These are phyloP conservation scores for Aspergillus amoenus DNA, from an alignment of 2,329 filamentous ascomycete genomes.

Conservation along the genomic window DNA sequence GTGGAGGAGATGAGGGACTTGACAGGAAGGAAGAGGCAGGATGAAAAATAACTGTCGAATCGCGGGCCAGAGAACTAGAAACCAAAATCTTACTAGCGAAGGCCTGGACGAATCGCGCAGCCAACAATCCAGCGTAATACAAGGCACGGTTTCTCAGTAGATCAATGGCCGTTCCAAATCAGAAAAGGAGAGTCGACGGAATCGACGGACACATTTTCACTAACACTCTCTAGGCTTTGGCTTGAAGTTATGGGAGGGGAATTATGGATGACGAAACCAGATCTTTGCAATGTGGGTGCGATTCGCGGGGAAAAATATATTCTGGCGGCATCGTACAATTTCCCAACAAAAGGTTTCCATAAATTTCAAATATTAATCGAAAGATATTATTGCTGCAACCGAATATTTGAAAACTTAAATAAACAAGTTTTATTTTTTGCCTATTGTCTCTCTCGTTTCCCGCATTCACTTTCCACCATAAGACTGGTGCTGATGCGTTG, in stretches of 20 bases:
- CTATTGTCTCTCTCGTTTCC: background rate
- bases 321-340: background rate
- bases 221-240: background rate
- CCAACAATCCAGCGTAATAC: constrained; percentile 7
- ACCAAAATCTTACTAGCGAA: constrained; percentile 2
- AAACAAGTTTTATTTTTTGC: background rate
- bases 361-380: too few relatives aligned
- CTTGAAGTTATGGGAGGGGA: background rate
- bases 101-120: constrained; percentile 6
- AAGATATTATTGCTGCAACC: background rate
- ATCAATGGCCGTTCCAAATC: background rate
- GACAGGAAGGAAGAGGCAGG: background rate
- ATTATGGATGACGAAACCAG: background rate
- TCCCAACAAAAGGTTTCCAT: too few relatives aligned
- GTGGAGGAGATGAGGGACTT: constrained; percentile 3
- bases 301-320: background rate
- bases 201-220: background rate
- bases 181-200: constrained; percentile 1
- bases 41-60: constrained; percentile 9
- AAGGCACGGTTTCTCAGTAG: constrained; percentile 1
- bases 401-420: background rate
- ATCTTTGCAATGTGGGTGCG: background rate
- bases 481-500: background rate
- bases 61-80: constrained; percentile 3
- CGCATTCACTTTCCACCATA: background rate